Evolutionary conservation across 2,329 filamentous ascomycete genomes (phyloP), one percentile per base, ranked within the genome.

Genomic region (Leptosphaerulina australis): DNA sequence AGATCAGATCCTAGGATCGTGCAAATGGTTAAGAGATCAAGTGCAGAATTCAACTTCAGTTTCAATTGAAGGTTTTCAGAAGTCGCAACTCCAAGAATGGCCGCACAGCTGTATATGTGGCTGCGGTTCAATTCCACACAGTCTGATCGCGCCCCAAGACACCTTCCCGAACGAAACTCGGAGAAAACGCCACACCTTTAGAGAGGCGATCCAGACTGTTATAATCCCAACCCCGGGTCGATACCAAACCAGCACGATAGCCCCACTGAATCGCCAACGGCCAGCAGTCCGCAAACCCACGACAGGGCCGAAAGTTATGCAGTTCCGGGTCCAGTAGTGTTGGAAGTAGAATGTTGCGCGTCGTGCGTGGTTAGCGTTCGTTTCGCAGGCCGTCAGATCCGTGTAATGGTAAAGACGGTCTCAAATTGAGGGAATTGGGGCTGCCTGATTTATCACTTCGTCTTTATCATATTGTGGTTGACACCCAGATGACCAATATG

Each of bases 91-190:
- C 41, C n/a, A 26, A 26, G 8, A 9, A 37, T 9, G 48, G 41
- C 48, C 17, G 15, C n/a, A 17, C 30, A 21, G 41, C 31, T 24
- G 48, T 51, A 51, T 51, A 46, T 41, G 43, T 26, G 30, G 29
- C 45, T 40, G 30, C 30, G 48, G 31, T 15, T 25, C 41, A 9
- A 31, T 25, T 17, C 8, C 21, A 15, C 20, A 20, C 20, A n/a
- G 18, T 20, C 31, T 40, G 40, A 18, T 21, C 41, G 26, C 31
- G 29, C 36, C 36, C 48, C 41, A 35, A 53, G n/a, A 46, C 44
- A 50, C 56, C 56, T 59, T 59, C 56, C 54, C 33, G 50, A 53
- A 58, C 50, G 36, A 58, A 43, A 41, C 43, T 50, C 35, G 45
- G 26, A 33, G 35, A 18, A 39, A 30, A 39, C 44, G 57, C 55